Conservation (phyloP, 495 filamentous ascomycete genomes). For the Talaromyces wortmannii region DNA sequence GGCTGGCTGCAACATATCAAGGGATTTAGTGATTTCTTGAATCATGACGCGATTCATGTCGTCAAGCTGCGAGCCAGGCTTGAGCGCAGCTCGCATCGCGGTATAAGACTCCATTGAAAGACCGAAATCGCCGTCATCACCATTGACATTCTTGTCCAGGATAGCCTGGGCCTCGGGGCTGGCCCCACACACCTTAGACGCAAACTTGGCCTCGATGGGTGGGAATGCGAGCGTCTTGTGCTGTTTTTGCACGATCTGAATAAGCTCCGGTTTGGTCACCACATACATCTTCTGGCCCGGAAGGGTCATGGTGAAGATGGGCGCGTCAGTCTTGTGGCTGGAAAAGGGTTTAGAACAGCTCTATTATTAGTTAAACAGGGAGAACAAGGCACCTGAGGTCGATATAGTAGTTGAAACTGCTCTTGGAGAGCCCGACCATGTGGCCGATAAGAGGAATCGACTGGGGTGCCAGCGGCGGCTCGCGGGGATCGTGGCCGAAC, state of each 20-base stretch:
- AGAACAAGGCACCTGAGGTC: slow-evolving; percentile 6
- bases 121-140: slow-evolving; percentile 18
- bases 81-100: slow-evolving; percentile 21
- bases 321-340: slow-evolving; percentile 10
- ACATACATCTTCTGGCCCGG: slow-evolving; percentile 36
- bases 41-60: slow-evolving; percentile 29
- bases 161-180: slow-evolving; percentile 20
- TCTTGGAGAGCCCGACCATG: not conserved
- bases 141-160: slow-evolving; percentile 15
- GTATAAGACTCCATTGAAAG: slow-evolving; percentile 21
- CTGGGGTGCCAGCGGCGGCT: not conserved
- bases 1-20: not conserved
- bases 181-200: slow-evolving; percentile 17
- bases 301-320: slow-evolving; percentile 33
- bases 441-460: not conserved
- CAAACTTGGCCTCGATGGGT: slow-evolving; percentile 28
- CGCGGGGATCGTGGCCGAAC: not conserved
- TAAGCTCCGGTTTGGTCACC: slow-evolving; percentile 29
- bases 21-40: slow-evolving; percentile 6
- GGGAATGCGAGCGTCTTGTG: slow-evolving; percentile 32
- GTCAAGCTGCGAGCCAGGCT: slow-evolving; percentile 21
- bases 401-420: not conserved
- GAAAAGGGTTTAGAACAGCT: not conserved
- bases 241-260: slow-evolving; percentile 33
- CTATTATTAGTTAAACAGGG: not conserved